Percentiles rank a stretch among this genome's conserved stretches.
Evolutionary conservation across 495 filamentous ascomycete species (phyloP).

Genomic region (Neurospora terricola): DNA sequence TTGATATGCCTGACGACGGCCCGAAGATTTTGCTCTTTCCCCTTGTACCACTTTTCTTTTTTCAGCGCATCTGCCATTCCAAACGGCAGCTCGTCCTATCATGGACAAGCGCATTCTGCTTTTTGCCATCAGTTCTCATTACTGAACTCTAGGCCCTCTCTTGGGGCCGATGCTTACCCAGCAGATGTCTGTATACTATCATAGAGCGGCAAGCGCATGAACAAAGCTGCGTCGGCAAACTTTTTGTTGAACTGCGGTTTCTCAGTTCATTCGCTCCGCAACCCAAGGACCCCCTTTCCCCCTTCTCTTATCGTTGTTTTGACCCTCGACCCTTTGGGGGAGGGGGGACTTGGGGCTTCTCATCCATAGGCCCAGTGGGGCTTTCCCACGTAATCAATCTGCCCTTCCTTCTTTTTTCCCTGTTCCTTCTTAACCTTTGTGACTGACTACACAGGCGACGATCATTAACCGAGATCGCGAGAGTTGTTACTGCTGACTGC

Average conservation of each 20-base stretch:
- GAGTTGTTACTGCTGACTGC: not conserved
- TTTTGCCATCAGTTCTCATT: not conserved
- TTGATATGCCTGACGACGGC: not conserved
- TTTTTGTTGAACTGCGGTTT: not conserved
- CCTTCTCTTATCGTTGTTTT: not conserved
- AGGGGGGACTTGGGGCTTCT: not conserved
- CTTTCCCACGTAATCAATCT: slow-evolving; percentile 4
- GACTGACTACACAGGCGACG: slow-evolving; percentile 3
- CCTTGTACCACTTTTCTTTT: not conserved
- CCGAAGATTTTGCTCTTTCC: not conserved
- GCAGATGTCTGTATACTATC: slow-evolving; percentile 2
- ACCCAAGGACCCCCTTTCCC: not conserved
- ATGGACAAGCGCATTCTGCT: not conserved
- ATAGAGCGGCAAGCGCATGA: slow-evolving; percentile 1
- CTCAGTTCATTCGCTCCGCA: not conserved
- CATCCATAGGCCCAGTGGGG: slow-evolving; percentile 10
- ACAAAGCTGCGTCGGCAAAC: not conserved
- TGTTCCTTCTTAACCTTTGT: slow-evolving; percentile 1
- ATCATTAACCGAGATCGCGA: not conserved
- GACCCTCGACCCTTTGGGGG: not conserved
- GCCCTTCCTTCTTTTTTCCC: slow-evolving; percentile 1
- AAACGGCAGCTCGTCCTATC: not conserved
- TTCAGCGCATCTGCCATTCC: not conserved
- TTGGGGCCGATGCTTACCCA: not conserved
- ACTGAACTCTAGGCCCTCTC: not conserved